These are phyloP conservation scores for Lactarius pseudohatsudake DNA, from an alignment of 768 basidiomycete species.

Conservation along the genomic window DNA sequence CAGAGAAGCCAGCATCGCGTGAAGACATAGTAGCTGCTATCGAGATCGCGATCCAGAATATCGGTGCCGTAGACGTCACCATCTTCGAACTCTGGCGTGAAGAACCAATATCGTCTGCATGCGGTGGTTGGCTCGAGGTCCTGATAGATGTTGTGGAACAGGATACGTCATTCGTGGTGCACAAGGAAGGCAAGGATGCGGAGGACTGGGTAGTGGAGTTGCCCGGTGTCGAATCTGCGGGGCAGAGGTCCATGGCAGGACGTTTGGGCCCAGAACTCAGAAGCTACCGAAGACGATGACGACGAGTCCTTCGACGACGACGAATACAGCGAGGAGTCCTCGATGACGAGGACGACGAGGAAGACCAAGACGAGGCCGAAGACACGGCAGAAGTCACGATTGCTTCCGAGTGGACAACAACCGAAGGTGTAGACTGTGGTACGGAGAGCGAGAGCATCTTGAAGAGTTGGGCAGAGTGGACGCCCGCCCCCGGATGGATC, in stretches of 20 bases:
- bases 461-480: conserved; percentile 22
- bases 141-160: conserved; percentile 48
- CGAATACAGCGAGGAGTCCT: background rate
- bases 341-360: background rate
- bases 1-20: conserved; percentile 44
- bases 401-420: background rate
- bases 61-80: conserved; percentile 48
- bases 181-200: conserved; percentile 25
- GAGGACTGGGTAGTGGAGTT: conserved; percentile 32
- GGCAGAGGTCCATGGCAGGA: conserved; percentile 24
- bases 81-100: conserved; percentile 46
- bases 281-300: background rate
- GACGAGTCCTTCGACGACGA: background rate
- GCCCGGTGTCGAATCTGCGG: conserved; percentile 28
- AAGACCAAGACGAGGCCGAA: background rate
- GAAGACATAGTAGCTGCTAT: conserved; percentile 51
- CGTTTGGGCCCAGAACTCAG: conserved; percentile 18
- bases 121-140: conserved; percentile 63
- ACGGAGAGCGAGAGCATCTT: background rate
- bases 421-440: background rate
- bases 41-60: conserved; percentile 54
- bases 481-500: background rate
- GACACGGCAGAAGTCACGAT: background rate
- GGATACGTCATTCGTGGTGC: conserved; percentile 9
- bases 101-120: conserved; percentile 46